Evolutionary conservation across 2,329 filamentous ascomycete species (phyloP).

Genomic region (Diaporthe sp.): DNA sequence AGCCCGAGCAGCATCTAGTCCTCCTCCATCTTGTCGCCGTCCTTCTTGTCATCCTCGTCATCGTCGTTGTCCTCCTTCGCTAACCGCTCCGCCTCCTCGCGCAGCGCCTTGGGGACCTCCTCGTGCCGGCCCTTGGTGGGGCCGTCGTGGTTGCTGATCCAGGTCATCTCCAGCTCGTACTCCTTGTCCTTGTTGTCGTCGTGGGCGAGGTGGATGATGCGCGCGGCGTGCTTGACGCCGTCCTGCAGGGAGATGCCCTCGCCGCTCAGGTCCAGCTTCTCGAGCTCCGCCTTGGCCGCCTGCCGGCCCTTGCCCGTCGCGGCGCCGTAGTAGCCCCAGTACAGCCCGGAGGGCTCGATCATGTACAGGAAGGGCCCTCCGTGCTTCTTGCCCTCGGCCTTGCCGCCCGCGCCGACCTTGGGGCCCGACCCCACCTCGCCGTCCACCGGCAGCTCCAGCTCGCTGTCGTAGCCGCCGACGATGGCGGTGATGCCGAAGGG

Average conservation of each 20-base stretch:
- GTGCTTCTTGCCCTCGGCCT: conserved; percentile 78
- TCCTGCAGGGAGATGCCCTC: conserved; percentile 84
- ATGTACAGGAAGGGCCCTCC: conserved; percentile 97
- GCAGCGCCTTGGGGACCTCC: conserved; percentile 90
- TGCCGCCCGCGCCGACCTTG: conserved; percentile 83
- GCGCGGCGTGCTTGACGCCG: conserved; percentile 94
- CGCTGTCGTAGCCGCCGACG: conserved; percentile 92
- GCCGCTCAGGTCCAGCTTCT: conserved; percentile 91
- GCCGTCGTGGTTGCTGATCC: conserved; percentile 88
- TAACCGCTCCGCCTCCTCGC: conserved; percentile 91
- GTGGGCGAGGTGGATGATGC: conserved; percentile 97
- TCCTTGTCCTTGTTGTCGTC: conserved; percentile 99
- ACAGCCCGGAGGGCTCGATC: conserved; percentile 97
- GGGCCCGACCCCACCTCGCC: conserved; percentile 91
- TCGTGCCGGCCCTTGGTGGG: conserved; percentile 94
- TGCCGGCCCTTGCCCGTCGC: conserved; percentile 97
- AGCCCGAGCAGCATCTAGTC: conserved; percentile 34
- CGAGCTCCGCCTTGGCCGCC: conserved; percentile 96
- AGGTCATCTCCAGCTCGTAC: conserved; percentile 99
- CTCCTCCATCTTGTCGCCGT: conserved; percentile 90
- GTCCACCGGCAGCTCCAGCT: conserved; percentile 86
- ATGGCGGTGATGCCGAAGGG: conserved; percentile 98
- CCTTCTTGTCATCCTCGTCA: conserved; percentile 79
- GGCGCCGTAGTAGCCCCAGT: conserved; percentile 99
- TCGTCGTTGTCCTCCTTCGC: conserved; percentile 90